These are phyloP conservation scores for Lasiodiplodia citricola DNA, from an alignment of 2,329 filamentous ascomycete genomes.

Conservation along the genomic window DNA sequence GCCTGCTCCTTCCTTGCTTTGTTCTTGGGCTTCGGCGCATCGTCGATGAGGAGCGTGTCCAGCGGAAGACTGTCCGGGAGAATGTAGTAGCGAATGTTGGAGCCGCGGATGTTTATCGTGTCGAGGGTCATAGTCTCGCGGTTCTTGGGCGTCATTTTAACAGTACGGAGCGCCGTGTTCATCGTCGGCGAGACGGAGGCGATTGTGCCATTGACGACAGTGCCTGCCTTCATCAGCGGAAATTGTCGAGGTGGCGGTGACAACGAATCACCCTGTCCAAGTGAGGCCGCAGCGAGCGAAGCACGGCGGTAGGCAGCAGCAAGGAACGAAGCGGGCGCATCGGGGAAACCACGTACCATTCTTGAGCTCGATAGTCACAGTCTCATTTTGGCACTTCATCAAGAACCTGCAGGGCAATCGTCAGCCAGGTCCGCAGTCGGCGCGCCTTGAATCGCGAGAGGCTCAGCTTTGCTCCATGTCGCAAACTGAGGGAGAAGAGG, in stretches of 20 bases:
- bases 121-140: conserved; percentile 89
- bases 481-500: conserved; percentile 33
- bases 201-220: conserved; percentile 95
- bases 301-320: neutral
- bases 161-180: conserved; percentile 94
- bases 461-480: conserved; percentile 53
- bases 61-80: conserved; percentile 93
- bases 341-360: conserved; percentile 69
- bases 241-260: neutral
- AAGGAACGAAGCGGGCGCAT: neutral
- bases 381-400: conserved; percentile 99
- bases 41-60: conserved; percentile 94
- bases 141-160: conserved; percentile 93
- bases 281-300: neutral
- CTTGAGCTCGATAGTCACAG: conserved; percentile 97
- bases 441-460: conserved; percentile 39
- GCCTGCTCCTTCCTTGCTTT: conserved; percentile 92
- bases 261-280: neutral
- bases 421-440: conserved; percentile 31
- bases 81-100: conserved; percentile 95
- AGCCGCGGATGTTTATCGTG: conserved; percentile 95
- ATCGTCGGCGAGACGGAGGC: conserved; percentile 96
- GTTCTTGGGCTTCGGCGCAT: conserved; percentile 98
- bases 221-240: conserved; percentile 63
- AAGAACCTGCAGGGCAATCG: conserved; percentile 71